Evolutionary conservation across 176 grass and related monocot genomes (phyloP).

Genomic region (Chloris gayana): DNA sequence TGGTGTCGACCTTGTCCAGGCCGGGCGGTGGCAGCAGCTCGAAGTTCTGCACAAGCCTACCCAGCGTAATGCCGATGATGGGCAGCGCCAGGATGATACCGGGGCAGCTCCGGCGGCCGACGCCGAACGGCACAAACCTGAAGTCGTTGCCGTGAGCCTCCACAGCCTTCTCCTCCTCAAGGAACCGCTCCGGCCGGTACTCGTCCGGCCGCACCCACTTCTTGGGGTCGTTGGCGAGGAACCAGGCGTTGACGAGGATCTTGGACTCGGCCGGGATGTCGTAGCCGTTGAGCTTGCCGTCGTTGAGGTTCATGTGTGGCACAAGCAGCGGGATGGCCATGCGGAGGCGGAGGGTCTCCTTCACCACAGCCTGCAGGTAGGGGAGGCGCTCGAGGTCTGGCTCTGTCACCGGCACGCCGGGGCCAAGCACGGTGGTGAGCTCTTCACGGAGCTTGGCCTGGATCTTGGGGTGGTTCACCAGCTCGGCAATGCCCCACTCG

Average conservation of each 20-base stretch:
- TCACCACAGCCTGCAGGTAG: slow-evolving; percentile 87
- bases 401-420: slow-evolving; percentile 62
- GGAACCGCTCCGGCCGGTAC: slow-evolving; percentile 83
- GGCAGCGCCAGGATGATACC: slow-evolving; percentile 93
- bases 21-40: slow-evolving; percentile 76
- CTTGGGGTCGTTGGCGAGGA: slow-evolving; percentile 88
- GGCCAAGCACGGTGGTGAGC: slow-evolving; percentile 60
- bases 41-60: slow-evolving; percentile 81
- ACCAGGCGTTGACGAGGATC: slow-evolving; percentile 98
- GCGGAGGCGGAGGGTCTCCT: slow-evolving; percentile 95
- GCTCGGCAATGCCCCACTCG: slow-evolving; percentile 97
- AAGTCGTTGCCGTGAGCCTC: slow-evolving; percentile 95
- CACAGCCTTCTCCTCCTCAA: slow-evolving; percentile 84
- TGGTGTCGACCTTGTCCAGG: slow-evolving; percentile 62
- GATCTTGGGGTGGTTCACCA: slow-evolving; percentile 83
- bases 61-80: slow-evolving; percentile 89
- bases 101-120: slow-evolving; percentile 92
- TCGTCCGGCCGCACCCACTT: slow-evolving; percentile 83
- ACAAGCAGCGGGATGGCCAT: slow-evolving; percentile 99
- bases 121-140: slow-evolving; percentile 88
- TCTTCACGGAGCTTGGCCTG: slow-evolving; percentile 68
- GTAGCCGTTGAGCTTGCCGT: slow-evolving; percentile 78
- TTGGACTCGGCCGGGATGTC: slow-evolving; percentile 98
- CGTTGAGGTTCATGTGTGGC: slow-evolving; percentile 99
- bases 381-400: slow-evolving; percentile 85